Conservation (phyloP, 1,284 basidiomycete species). For the Termitomyces sp. region DNA sequence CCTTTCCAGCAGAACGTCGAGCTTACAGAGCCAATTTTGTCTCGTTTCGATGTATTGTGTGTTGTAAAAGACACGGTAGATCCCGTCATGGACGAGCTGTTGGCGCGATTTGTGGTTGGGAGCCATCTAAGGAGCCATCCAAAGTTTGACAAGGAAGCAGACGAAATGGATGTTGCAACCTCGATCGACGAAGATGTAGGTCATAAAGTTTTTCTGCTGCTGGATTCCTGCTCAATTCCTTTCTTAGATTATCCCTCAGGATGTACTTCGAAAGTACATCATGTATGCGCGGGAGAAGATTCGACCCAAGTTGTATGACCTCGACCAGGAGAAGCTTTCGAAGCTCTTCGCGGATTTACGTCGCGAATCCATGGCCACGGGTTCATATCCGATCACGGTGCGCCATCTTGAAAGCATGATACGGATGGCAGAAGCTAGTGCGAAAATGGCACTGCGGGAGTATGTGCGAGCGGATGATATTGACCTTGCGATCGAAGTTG, state of each 20-base stretch:
- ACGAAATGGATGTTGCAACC: slow-evolving; percentile 89
- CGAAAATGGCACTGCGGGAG: slow-evolving; percentile 97
- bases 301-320: slow-evolving; percentile 86
- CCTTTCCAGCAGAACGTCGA: slow-evolving; percentile 99
- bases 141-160: slow-evolving; percentile 77
- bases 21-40: slow-evolving; percentile 96
- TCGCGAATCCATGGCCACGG: slow-evolving; percentile 93
- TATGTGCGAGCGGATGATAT: slow-evolving; percentile 96
- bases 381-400: slow-evolving; percentile 97
- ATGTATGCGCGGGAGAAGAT: slow-evolving; percentile 97
- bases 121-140: slow-evolving; percentile 94
- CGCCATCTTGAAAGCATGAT: slow-evolving; percentile 99
- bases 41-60: slow-evolving; percentile 97
- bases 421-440: slow-evolving; percentile 97
- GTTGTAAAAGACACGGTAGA: slow-evolving; percentile 98
- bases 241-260: slow-evolving; percentile 89
- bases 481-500: slow-evolving; percentile 94
- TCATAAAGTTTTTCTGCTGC: slow-evolving; percentile 8
- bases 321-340: slow-evolving; percentile 95
- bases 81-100: slow-evolving; percentile 93
- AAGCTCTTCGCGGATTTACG: slow-evolving; percentile 96
- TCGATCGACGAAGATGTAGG: slow-evolving; percentile 88
- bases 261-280: slow-evolving; percentile 96
- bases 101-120: slow-evolving; percentile 96
- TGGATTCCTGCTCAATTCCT: slow-evolving; percentile 1